Conservation (phyloP, 805 yeast genomes). For the Schizosaccharomyces lindneri region DNA sequence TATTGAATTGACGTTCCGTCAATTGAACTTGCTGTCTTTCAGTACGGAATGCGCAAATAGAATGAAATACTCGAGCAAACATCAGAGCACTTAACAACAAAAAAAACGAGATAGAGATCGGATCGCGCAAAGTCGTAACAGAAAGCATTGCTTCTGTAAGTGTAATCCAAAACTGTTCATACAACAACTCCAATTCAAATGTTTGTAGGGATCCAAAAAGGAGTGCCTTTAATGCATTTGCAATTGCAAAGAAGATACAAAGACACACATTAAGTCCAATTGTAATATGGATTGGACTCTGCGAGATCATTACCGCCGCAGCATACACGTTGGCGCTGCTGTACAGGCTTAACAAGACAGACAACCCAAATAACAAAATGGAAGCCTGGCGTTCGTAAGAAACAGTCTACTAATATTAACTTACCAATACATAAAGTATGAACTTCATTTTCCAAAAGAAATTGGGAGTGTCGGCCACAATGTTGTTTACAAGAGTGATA, state of each 20-base stretch:
- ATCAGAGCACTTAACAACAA: conserved; percentile 19
- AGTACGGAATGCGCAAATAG: conserved; percentile 36
- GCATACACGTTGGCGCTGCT: background rate
- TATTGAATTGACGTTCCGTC: background rate
- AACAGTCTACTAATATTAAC: background rate
- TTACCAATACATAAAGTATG: background rate
- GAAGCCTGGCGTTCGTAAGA: background rate
- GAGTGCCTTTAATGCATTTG: conserved; percentile 24
- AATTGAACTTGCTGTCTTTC: conserved; percentile 13
- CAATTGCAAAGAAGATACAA: conserved; percentile 15
- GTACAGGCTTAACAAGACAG: background rate
- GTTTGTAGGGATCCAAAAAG: conserved; percentile 54
- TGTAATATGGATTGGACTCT: conserved; percentile 18
- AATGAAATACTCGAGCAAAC: conserved; percentile 46
- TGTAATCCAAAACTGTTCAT: conserved; percentile 39
- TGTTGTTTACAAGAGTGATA: background rate
- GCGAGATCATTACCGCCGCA: background rate
- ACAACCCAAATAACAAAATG: background rate
- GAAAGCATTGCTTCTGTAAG: conserved; percentile 34
- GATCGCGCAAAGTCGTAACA: conserved; percentile 27
- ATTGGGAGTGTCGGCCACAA: background rate
- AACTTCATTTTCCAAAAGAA: background rate
- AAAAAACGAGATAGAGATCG: conserved; percentile 23
- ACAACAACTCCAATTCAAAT: conserved; percentile 51
- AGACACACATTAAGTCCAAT: conserved; percentile 10